phyloP scores from a whole-genome alignment of 2,329 filamentous ascomycete genomes.

The Phaeosphaeria sp. region DNA sequence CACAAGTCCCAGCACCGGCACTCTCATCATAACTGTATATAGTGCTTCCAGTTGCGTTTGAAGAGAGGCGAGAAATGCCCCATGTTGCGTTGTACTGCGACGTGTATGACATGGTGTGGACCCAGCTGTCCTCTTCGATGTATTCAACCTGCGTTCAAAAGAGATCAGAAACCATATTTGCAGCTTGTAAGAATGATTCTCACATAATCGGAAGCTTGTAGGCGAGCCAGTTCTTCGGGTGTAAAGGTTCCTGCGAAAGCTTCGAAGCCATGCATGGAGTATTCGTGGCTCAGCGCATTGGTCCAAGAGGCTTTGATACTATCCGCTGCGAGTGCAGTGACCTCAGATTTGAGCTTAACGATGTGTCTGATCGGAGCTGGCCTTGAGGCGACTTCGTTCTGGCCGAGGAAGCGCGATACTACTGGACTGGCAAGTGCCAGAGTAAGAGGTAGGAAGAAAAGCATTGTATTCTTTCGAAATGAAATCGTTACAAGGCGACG shows the following conservation, averaged over 20 bases:
- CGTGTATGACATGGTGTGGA: slow-evolving; percentile 37
- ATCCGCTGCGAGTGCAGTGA: slow-evolving; percentile 25
- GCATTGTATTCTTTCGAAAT: neutral
- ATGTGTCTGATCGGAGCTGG: slow-evolving; percentile 52
- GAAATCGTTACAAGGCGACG: neutral
- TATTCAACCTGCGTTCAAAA: slow-evolving; percentile 38
- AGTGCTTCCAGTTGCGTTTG: slow-evolving; percentile 34
- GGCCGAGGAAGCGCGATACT: neutral
- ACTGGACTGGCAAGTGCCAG: neutral
- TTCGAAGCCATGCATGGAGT: slow-evolving; percentile 44
- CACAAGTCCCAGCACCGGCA: slow-evolving; percentile 53
- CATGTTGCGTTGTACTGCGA: slow-evolving; percentile 47
- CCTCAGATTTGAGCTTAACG: slow-evolving; percentile 51
- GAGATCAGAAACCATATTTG: neutral
- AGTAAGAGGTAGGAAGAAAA: neutral
- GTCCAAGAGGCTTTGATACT: slow-evolving; percentile 26
- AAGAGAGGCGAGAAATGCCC: slow-evolving; percentile 50
- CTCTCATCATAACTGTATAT: slow-evolving; percentile 48
- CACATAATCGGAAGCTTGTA: slow-evolving; percentile 36
- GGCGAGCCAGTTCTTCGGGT: slow-evolving; percentile 27
- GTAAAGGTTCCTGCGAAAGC: slow-evolving; percentile 47
- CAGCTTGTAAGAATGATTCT: neutral
- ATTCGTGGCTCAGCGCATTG: slow-evolving; percentile 34
- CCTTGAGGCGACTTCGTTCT: slow-evolving; percentile 17
- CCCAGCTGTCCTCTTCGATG: slow-evolving; percentile 43